Base-by-base conservation (phyloP, 2,329 filamentous ascomycete species). In the Xylariaceae sp. region DNA sequence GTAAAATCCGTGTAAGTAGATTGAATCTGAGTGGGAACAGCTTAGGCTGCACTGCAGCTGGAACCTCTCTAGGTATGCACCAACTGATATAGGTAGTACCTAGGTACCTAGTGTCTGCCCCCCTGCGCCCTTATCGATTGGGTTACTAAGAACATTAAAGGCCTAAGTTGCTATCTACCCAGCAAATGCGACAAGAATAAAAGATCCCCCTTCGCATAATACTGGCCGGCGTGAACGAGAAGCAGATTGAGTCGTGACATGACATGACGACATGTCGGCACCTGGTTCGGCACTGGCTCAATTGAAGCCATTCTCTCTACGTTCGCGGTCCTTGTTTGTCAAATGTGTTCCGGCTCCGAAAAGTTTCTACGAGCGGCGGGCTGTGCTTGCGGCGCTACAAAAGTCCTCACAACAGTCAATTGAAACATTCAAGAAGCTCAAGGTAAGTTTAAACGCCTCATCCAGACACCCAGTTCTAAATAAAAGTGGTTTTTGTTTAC, bases 361-460 rank as follows among this genome's bases (percentile, higher is more conserved):
- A n/a, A 80, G 62, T 43, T 79, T 86, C 62, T 75, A 77, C 26
- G 82, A 86, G 70, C 79, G 83, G 6, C 80, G 82, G 21, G 82
- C 82, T 6, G 75, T 86, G 17, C 72, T 86, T 29, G 78, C 79
- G 39, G 75, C 79, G 24, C 72, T 86, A 19, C 77, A 83, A 53
- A 63, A 54, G 24, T 24, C 58, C 14, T 60, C 67, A 36, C 50
- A 58, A 24, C 58, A 66, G 40, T 70, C 74, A 2, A 75, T 85
- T 40, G 80, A 85, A 36, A 73, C 79, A 31, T 86, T 86, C 69
- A 81, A 78, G 71, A 78, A 75, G 68, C 70, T 80, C 31, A 70
- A 75, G 41, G 77, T 77, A 64, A 45, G 71, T 36, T 9, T 16
- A 21, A 29, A 6, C 24, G 17, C 6, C 6, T 45, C 23, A 3